A percentile compares a stretch with the other conserved stretches of the same genome.
Conservation (phyloP, 1,139 yeast genomes). For the Nakaseomyces bracarensis region DNA sequence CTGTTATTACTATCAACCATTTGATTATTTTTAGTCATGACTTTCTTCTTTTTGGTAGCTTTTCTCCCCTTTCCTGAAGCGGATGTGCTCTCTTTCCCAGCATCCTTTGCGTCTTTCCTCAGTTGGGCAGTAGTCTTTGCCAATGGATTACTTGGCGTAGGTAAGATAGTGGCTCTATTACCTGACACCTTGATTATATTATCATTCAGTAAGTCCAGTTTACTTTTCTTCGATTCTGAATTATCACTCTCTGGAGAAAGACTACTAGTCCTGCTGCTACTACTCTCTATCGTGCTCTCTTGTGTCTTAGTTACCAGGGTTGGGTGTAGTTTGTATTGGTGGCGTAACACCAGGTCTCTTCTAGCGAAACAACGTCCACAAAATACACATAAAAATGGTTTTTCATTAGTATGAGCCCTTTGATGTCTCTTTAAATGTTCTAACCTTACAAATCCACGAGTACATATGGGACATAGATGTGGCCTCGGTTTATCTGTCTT, state of each 20-base stretch:
- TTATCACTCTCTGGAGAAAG: conserved; percentile 10
- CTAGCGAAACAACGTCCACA: conserved; percentile 95
- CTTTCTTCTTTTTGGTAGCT: not conserved
- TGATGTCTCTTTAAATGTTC: conserved; percentile 94
- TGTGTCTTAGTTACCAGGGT: conserved; percentile 31
- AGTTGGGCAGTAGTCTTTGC: conserved; percentile 26
- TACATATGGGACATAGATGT: conserved; percentile 81
- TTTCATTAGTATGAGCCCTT: conserved; percentile 91
- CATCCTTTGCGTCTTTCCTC: conserved; percentile 20
- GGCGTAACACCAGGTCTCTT: conserved; percentile 81
- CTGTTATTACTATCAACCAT: not conserved
- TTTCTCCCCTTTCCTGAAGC: not conserved
- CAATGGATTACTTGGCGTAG: conserved; percentile 30
- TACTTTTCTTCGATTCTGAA: not conserved
- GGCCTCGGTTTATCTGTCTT: conserved; percentile 90
- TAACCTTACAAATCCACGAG: conserved; percentile 89
- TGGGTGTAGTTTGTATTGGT: conserved; percentile 90
- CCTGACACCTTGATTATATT: conserved; percentile 35
- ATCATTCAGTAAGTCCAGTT: conserved; percentile 8
- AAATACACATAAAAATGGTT: conserved; percentile 93
- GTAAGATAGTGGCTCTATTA: conserved; percentile 34
- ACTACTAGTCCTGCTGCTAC: conserved; percentile 7
- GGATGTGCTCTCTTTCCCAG: not conserved
- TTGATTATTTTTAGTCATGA: not conserved
- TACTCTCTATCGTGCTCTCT: conserved; percentile 12